phyloP scores from a whole-genome alignment of 768 basidiomycete species.

The Termitomyces titanicus region DNA sequence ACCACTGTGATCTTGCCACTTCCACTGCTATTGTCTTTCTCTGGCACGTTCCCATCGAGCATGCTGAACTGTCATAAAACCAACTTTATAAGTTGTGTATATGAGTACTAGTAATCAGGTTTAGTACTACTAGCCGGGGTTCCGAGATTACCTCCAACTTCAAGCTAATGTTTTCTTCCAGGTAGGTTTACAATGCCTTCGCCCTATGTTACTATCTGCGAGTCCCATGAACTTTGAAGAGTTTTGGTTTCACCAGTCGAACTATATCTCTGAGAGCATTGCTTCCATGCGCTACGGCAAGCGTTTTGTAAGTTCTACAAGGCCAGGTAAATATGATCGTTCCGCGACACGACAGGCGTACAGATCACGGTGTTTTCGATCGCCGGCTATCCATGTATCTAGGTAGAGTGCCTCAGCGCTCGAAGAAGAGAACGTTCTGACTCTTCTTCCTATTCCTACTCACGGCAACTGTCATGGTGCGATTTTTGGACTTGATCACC shows the following conservation, averaged over 20 bases:
- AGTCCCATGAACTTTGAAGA: slow-evolving; percentile 7
- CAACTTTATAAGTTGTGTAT: no score
- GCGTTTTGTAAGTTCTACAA: neutral
- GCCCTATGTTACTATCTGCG: slow-evolving; percentile 3
- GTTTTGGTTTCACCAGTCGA: slow-evolving; percentile 20
- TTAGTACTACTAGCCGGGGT: no score
- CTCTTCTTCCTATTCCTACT: slow-evolving; percentile 2
- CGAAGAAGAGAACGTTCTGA: slow-evolving; percentile 3
- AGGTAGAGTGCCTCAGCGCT: slow-evolving; percentile 1
- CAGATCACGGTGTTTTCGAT: slow-evolving; percentile 15
- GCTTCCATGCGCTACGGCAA: slow-evolving; percentile 20
- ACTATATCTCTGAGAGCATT: slow-evolving; percentile 16
- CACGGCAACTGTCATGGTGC: slow-evolving; percentile 10
- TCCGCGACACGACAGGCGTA: slow-evolving; percentile 7
- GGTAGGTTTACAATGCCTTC: neutral
- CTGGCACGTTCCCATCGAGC: no score
- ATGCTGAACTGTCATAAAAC: no score
- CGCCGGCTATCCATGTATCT: slow-evolving; percentile 9
- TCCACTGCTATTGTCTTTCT: no score
- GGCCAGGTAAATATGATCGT: neutral
- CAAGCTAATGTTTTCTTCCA: no score
- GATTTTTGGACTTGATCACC: no score
- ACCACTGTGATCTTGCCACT: no score
- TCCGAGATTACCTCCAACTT: no score
- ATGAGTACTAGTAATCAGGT: no score